Base-by-base conservation (phyloP, 1,284 basidiomycete species). In the Peniophora sp. region DNA sequence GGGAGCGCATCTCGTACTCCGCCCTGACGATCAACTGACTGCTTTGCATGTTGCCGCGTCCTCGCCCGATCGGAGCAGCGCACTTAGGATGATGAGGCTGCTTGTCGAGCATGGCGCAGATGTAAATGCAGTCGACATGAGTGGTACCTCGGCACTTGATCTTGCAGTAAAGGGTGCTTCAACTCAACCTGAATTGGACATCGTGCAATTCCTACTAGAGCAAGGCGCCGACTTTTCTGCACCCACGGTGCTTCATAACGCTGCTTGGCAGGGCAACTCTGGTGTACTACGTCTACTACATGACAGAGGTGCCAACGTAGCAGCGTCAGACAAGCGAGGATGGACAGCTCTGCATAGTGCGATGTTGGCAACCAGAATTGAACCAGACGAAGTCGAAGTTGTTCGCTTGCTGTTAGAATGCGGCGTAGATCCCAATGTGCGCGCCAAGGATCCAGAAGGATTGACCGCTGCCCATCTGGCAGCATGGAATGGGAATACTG, bases 11-110 rank as follows among this genome's bases (percentile, higher is more conserved):
- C n/a, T 41, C 2, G 44, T 48, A n/a, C n/a, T 25, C n/a, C 20
- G 32, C 19, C 16, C 27, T 19, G 2, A 12, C 3, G 11, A 11
- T 17, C 12, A 43, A 20, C 14, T 22, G 10, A 47, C 44, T 23
- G 50, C 50, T 3, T 17, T 51, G 44, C 50, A 47, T 16, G 44
- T 34, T 3, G 50, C 50, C 19, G 43, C 34, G 6, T 32, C 27
- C 6, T 14, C n/a, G 9, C 27, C 23, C 20, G 36, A 14, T 8
- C 19, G 32, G 5, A 16, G 25, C 19, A 20, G 45, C n/a, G 14
- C 20, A 16, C 14, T 34, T 16, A 12, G 22, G 47, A 12, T 45
- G 17, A 24, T 39, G 43, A 12, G 17, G 6, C 14, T 39, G n/a
- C n/a, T n/a, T 14, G 9, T 43, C 25, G 10, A 43, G 17, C 12